Percentiles rank a stretch among this genome's conserved stretches.
These are phyloP conservation scores for Didymella lethalis DNA, from an alignment of 2,329 filamentous ascomycete species.

Conservation along the genomic window DNA sequence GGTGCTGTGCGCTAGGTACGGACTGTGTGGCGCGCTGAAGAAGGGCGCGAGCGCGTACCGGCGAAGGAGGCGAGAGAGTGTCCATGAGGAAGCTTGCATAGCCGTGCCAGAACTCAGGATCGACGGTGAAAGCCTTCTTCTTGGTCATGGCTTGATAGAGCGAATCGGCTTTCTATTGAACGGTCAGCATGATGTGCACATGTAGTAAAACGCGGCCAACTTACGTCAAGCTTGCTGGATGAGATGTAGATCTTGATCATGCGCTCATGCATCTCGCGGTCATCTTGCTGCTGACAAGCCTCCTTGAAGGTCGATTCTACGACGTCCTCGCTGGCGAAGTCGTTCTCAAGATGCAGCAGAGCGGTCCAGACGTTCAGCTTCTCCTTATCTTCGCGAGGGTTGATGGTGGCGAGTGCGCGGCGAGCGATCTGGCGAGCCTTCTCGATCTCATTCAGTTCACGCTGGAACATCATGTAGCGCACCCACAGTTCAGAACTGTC, in stretches of 20 bases:
- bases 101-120: constrained; percentile 87
- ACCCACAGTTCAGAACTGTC: constrained; percentile 96
- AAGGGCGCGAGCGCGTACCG: constrained; percentile 77
- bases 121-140: constrained; percentile 80
- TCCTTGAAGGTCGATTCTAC: constrained; percentile 88
- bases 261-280: constrained; percentile 86
- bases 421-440: constrained; percentile 90
- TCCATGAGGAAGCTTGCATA: constrained; percentile 93
- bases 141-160: constrained; percentile 88
- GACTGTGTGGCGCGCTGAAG: constrained; percentile 86
- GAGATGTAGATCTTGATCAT: constrained; percentile 95
- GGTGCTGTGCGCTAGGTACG: constrained; percentile 72
- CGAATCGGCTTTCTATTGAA: constrained; percentile 78
- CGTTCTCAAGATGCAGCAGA: constrained; percentile 90
- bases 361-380: constrained; percentile 97
- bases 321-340: constrained; percentile 82
- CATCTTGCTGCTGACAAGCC: constrained; percentile 92
- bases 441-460: constrained; percentile 86
- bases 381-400: constrained; percentile 87
- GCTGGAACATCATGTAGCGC: constrained; percentile 98
- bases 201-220: constrained; percentile 38
- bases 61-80: constrained; percentile 72
- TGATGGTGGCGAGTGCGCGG: constrained; percentile 88
- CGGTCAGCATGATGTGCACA: constrained; percentile 27
- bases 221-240: constrained; percentile 82